These are phyloP conservation scores for Vigna angularis DNA, from an alignment of 306 rosid species.

Conservation along the genomic window DNA sequence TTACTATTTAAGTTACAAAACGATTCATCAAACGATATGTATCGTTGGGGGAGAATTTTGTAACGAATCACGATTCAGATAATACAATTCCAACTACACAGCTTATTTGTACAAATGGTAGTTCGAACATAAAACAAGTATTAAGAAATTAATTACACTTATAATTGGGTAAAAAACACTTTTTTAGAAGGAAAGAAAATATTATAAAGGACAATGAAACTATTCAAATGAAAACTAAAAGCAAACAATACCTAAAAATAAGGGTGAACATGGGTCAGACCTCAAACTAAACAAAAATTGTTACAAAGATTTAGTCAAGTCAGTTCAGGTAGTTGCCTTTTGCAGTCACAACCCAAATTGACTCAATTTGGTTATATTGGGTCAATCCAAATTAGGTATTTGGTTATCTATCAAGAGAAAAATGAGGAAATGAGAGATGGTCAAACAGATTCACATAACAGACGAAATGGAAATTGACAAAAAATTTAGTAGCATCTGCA, in stretches of 20 bases:
- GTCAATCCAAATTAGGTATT: background rate
- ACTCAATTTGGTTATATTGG: too few species aligned
- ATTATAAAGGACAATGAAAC: conserved; percentile 3
- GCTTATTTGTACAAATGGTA: too few species aligned
- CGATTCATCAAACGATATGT: too few species aligned
- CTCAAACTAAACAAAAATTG: background rate
- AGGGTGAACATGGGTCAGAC: background rate
- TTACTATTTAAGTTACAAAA: too few species aligned
- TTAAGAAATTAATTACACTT: background rate
- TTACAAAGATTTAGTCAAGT: background rate
- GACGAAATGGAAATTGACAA: background rate
- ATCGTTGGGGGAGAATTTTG: too few species aligned
- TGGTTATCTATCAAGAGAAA: background rate
- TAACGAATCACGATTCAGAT: too few species aligned
- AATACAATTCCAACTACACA: too few species aligned
- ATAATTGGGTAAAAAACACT: background rate
- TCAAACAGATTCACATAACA: background rate
- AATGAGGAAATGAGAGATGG: background rate
- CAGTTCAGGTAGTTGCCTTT: background rate
- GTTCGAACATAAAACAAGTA: too few species aligned
- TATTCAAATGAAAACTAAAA: background rate
- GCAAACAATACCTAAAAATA: background rate
- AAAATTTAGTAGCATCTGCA: background rate
- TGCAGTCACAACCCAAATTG: background rate
- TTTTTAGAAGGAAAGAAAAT: background rate